Evolutionary conservation across 805 yeast species (phyloP).

Genomic region (Saccharomycopsis olivae): DNA sequence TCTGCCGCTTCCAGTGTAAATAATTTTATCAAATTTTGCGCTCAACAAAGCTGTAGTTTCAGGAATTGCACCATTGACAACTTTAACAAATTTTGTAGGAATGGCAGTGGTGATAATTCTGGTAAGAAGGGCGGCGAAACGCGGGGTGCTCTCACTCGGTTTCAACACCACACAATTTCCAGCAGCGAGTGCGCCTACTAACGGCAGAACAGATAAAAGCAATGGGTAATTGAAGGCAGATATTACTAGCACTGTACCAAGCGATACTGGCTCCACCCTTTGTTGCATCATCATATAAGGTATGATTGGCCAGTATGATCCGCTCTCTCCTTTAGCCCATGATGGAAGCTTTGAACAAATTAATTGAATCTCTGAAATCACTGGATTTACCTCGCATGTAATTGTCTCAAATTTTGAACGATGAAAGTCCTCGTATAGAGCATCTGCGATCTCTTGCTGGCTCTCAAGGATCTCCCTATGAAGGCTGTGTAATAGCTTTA

Average conservation of each 20-base stretch:
- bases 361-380: constrained; percentile 44
- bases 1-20: constrained; percentile 71
- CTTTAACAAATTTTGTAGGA: constrained; percentile 44
- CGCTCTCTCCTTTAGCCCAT: constrained; percentile 46
- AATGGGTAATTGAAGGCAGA: constrained; percentile 80
- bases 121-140: constrained; percentile 46
- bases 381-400: constrained; percentile 42
- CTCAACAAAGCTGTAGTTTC: constrained; percentile 48
- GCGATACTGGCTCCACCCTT: constrained; percentile 31
- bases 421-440: constrained; percentile 58
- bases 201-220: constrained; percentile 48
- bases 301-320: constrained; percentile 22
- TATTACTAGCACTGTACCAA: constrained; percentile 65
- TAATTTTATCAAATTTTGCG: constrained; percentile 66
- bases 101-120: constrained; percentile 39
- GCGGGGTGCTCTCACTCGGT: constrained; percentile 65
- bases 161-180: constrained; percentile 76
- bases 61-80: constrained; percentile 41
- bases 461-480: constrained; percentile 55
- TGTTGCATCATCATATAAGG: constrained; percentile 28
- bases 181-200: constrained; percentile 73
- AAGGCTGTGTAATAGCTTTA: constrained; percentile 53
- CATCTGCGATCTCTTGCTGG: constrained; percentile 40
- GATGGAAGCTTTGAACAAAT: constrained; percentile 47
- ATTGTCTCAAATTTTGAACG: constrained; percentile 54